Base-by-base conservation (phyloP, 495 filamentous ascomycete species). In the Chaetomium cochliodes region DNA sequence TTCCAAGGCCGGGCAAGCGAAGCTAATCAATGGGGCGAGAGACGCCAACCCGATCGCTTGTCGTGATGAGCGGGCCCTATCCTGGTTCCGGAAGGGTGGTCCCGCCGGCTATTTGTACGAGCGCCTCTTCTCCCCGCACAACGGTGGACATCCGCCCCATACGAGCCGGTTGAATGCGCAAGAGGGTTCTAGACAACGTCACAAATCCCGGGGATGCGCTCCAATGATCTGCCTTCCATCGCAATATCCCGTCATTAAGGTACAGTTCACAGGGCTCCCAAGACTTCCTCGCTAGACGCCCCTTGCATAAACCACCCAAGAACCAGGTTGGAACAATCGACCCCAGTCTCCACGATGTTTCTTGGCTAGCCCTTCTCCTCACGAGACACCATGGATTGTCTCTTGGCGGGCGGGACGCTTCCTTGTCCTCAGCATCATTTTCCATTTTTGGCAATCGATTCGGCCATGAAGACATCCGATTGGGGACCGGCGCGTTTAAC, bases 81-180 rank as follows among this genome's bases (percentile, higher is more conserved):
- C 20, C 28, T 54, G n/a, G 51, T 33, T 8, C 13, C 51, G 54
- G 54, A 41, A 28, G 13, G 22, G 37, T 28, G 20, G 3, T 44
- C 57, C 57, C 57, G 58, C 47, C 58, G 58, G 58, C 33, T 61
- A 61, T 61, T 51, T 61, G 25, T 61, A 37, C 5, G 30, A 25
- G 1, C 20, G 3, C 16, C 41, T 3, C 15, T 50, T 25, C 47
- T 50, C 47, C 47, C 57, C 57, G 42, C 57, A 58, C 5, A 28
- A 18, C 28, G 11, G 23, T 59, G 6, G 42, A 20, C 25, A 28
- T n/a, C 42, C 22, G 18, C 57, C 5, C 22, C 25, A 20, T 47
- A 44, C 53, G 2, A 23, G 22, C 57, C 57, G 57, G 57, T 60
- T 60, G 57, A 60, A 60, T 60, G 20, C 42, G 26, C 5, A 0